Evolutionary conservation across 495 filamentous ascomycete species (phyloP).

Genomic region (Entonaema liquescens): DNA sequence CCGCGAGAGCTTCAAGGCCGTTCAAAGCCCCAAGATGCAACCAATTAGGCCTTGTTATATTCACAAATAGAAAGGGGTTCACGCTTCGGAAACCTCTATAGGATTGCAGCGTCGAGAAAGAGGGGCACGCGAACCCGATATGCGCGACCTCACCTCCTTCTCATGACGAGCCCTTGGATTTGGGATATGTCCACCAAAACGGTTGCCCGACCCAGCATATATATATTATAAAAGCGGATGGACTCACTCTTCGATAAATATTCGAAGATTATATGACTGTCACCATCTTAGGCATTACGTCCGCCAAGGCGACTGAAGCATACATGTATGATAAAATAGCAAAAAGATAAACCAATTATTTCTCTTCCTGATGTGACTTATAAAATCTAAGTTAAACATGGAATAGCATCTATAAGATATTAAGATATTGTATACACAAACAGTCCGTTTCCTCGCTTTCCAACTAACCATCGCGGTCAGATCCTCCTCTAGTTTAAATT

Average conservation of each 20-base stretch:
- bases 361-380: neutral
- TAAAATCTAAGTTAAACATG: neutral
- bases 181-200: neutral
- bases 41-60: slow-evolving; percentile 1
- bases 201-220: slow-evolving; percentile 8
- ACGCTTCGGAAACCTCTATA: neutral
- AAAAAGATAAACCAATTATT: slow-evolving; percentile 5
- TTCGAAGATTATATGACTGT: slow-evolving; percentile 10
- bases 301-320: neutral
- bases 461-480: too few species aligned
- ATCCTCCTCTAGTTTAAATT: too few species aligned
- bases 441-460: too few species aligned
- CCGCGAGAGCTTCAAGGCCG: slow-evolving; percentile 24
- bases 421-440: neutral
- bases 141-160: neutral
- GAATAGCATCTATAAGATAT: neutral
- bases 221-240: slow-evolving; percentile 17
- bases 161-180: neutral
- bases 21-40: slow-evolving; percentile 18
- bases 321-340: slow-evolving; percentile 8
- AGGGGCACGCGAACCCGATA: neutral
- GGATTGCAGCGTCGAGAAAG: neutral
- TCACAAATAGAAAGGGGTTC: neutral
- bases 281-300: neutral
- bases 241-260: slow-evolving; percentile 10